Percentiles rank a stretch among this genome's conserved stretches.
Evolutionary conservation across 192 early-diverging fungal genomes (phyloP).

Genomic region (Chytriomyces hyalinus): DNA sequence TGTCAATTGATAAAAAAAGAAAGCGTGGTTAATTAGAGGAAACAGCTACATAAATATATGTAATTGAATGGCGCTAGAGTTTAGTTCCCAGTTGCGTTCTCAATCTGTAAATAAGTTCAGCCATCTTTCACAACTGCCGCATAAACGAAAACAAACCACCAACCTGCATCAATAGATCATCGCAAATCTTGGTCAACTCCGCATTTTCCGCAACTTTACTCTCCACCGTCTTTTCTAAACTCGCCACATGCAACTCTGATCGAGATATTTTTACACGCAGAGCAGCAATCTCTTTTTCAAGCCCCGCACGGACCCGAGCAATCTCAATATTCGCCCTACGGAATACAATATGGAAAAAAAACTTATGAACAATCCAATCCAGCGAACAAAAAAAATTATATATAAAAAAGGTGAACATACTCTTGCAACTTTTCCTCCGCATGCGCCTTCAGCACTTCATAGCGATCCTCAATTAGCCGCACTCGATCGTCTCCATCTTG

Average conservation of each 20-base stretch:
- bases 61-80: not conserved
- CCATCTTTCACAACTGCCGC: not conserved
- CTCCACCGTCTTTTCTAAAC: conserved; percentile 37
- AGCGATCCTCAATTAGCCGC: conserved; percentile 21
- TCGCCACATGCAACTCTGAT: conserved; percentile 39
- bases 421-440: conserved; percentile 51
- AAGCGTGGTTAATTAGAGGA: not conserved
- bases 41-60: not conserved
- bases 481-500: conserved; percentile 25
- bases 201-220: conserved; percentile 47
- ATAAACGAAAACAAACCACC: not conserved
- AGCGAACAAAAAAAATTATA: not conserved
- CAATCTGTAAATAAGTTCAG: not conserved
- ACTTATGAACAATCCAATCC: not conserved
- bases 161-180: conserved; percentile 45
- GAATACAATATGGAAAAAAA: not conserved
- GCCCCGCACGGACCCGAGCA: conserved; percentile 24
- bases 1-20: not conserved
- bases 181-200: conserved; percentile 52
- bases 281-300: conserved; percentile 49
- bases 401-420: conserved; percentile 23
- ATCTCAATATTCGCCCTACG: conserved; percentile 51
- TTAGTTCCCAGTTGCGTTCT: no score
- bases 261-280: conserved; percentile 39
- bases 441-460: conserved; percentile 38